phyloP scores from a whole-genome alignment of 164 flowering plant species.

The Aristolochia californica region DNA sequence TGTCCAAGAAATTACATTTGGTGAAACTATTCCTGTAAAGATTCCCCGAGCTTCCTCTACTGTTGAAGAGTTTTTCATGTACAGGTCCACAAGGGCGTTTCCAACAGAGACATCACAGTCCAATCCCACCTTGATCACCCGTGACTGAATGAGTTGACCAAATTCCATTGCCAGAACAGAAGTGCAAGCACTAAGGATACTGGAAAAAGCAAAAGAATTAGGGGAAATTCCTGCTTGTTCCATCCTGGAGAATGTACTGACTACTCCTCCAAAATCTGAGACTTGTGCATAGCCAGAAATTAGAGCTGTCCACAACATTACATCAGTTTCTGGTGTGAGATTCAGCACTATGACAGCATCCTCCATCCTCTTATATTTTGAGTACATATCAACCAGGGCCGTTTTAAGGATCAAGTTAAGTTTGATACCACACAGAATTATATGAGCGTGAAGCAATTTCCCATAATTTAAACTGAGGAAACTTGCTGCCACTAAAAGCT shows the following conservation, averaged over 20 bases:
- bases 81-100: slow-evolving; percentile 49
- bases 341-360: slow-evolving; percentile 31
- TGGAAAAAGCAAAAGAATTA: slow-evolving; percentile 35
- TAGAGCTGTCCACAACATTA: slow-evolving; percentile 36
- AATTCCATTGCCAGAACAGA: slow-evolving; percentile 17
- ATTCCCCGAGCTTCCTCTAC: slow-evolving; percentile 24
- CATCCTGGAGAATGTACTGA: slow-evolving; percentile 34
- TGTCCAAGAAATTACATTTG: slow-evolving; percentile 56
- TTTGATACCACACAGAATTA: slow-evolving; percentile 26
- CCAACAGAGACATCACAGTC: slow-evolving; percentile 40
- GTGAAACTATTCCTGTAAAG: slow-evolving; percentile 28
- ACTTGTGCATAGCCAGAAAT: slow-evolving; percentile 34
- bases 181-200: slow-evolving; percentile 34
- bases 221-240: slow-evolving; percentile 23
- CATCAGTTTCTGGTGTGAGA: slow-evolving; percentile 37
- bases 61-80: slow-evolving; percentile 30
- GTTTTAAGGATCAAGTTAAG: slow-evolving; percentile 40
- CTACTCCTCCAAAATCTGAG: slow-evolving; percentile 23
- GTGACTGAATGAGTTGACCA: slow-evolving; percentile 45
- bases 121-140: slow-evolving; percentile 30
- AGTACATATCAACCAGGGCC: slow-evolving; percentile 46
- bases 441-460: slow-evolving; percentile 35
- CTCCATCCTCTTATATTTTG: slow-evolving; percentile 28
- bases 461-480: slow-evolving; percentile 27
- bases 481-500: slow-evolving; percentile 25